phyloP scores from a whole-genome alignment of 2,329 filamentous ascomycete species.

The Chaetomium sp. region DNA sequence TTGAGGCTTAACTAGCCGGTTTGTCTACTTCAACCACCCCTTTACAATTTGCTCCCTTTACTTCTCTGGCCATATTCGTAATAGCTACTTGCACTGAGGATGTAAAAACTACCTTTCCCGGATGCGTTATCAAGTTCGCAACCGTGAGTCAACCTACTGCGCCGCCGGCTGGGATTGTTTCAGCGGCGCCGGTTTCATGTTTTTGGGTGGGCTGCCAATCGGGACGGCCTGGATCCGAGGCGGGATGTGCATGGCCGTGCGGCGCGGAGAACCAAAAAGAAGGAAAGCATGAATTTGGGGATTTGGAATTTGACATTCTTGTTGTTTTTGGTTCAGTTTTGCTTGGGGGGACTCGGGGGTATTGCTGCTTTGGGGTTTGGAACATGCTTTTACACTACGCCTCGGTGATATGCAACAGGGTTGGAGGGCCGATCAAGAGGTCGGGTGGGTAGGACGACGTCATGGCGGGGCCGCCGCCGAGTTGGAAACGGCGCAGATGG shows the following conservation, averaged over 20 bases:
- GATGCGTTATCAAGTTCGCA: neutral
- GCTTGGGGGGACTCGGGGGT: neutral
- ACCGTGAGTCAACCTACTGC: neutral
- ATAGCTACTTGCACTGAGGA: neutral
- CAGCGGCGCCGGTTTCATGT: conserved; percentile 38
- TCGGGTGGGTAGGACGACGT: conserved; percentile 1
- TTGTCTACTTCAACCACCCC: too few species aligned
- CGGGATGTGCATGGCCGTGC: neutral
- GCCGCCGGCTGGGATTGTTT: conserved; percentile 30
- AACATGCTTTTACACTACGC: too few species aligned
- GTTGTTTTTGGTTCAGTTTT: neutral
- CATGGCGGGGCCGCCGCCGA: neutral
- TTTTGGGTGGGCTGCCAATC: conserved; percentile 28
- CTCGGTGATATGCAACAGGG: too few species aligned
- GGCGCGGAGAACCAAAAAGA: neutral
- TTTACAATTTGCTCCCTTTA: too few species aligned
- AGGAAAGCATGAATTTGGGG: conserved; percentile 2
- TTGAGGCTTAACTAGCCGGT: neutral
- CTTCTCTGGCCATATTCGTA: too few species aligned
- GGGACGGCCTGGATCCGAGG: conserved; percentile 36
- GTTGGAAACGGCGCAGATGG: neutral
- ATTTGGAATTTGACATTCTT: conserved; percentile 4
- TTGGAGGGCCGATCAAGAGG: neutral
- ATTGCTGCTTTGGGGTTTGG: neutral
- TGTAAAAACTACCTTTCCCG: neutral